phyloP scores from a whole-genome alignment of 306 rosid genomes.

The Castanea sativa region DNA sequence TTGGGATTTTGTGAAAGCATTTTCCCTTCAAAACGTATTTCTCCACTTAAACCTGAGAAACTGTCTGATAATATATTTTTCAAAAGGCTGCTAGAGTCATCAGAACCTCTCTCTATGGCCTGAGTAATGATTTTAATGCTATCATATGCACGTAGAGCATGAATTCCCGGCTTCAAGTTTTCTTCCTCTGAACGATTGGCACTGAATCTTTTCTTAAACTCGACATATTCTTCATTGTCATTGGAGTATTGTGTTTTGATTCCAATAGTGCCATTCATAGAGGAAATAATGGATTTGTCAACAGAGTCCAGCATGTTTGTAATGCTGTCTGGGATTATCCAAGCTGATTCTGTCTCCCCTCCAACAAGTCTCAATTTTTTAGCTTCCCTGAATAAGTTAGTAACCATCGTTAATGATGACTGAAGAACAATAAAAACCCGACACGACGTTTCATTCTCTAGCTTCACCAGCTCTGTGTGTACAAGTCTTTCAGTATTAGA shows the following conservation, averaged over 20 bases:
- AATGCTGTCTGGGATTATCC: slow-evolving; percentile 63
- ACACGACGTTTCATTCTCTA: slow-evolving; percentile 1
- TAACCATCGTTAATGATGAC: slow-evolving; percentile 23
- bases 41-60: slow-evolving; percentile 33
- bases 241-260: slow-evolving; percentile 19
- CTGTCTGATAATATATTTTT: neutral
- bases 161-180: slow-evolving; percentile 21
- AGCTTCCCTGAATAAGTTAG: slow-evolving; percentile 30
- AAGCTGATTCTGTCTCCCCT: slow-evolving; percentile 41
- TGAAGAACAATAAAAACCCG: slow-evolving; percentile 36
- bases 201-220: slow-evolving; percentile 10
- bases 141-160: slow-evolving; percentile 37
- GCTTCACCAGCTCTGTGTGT: slow-evolving; percentile 14
- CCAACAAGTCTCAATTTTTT: slow-evolving; percentile 26
- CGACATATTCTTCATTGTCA: neutral
- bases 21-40: slow-evolving; percentile 21
- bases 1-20: neutral
- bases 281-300: slow-evolving; percentile 24
- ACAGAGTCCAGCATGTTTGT: slow-evolving; percentile 48
- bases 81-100: neutral
- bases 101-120: neutral
- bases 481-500: slow-evolving; percentile 14
- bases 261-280: slow-evolving; percentile 35
- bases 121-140: slow-evolving; percentile 16
- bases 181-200: neutral